Percentiles rank a stretch among this genome's conserved stretches.
These are phyloP conservation scores for Syzygium syzygioides DNA, from an alignment of 441 rosid genomes.

Conservation along the genomic window DNA sequence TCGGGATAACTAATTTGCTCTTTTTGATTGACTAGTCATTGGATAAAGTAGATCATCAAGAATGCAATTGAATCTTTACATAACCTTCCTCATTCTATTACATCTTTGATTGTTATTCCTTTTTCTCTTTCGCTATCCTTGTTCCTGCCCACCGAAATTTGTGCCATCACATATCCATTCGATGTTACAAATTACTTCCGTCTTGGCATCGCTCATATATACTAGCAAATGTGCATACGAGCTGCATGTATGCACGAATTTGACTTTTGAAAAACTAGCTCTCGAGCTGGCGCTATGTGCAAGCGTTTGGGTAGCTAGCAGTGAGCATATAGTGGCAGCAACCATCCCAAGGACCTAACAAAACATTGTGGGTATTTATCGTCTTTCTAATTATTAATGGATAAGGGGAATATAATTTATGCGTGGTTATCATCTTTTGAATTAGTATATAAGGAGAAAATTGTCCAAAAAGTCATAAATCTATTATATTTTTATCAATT, in stretches of 20 bases:
- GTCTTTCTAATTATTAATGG: not conserved
- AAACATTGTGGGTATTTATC: not conserved
- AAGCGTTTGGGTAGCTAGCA: not conserved
- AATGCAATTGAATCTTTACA: not conserved
- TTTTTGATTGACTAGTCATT: not conserved
- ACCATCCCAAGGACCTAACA: not conserved
- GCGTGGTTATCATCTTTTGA: not conserved
- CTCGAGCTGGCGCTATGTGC: not conserved
- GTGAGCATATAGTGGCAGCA: not conserved
- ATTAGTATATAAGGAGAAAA: not conserved
- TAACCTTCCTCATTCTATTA: not conserved
- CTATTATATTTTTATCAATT: too few relatives aligned
- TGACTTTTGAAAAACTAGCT: not conserved
- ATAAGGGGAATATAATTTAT: not conserved
- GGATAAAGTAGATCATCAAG: not conserved
- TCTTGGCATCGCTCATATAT: not conserved
- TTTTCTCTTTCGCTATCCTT: not conserved
- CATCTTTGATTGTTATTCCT: not conserved
- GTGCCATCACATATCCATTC: not conserved
- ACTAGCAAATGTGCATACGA: not conserved
- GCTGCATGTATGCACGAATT: not conserved
- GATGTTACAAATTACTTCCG: not conserved
- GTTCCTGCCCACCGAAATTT: not conserved
- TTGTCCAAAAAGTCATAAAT: too few relatives aligned
- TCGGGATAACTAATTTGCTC: not conserved